These are phyloP conservation scores for Epipyxis sp. DNA, from an alignment of 108 stramenopile genomes.

Conservation along the genomic window DNA sequence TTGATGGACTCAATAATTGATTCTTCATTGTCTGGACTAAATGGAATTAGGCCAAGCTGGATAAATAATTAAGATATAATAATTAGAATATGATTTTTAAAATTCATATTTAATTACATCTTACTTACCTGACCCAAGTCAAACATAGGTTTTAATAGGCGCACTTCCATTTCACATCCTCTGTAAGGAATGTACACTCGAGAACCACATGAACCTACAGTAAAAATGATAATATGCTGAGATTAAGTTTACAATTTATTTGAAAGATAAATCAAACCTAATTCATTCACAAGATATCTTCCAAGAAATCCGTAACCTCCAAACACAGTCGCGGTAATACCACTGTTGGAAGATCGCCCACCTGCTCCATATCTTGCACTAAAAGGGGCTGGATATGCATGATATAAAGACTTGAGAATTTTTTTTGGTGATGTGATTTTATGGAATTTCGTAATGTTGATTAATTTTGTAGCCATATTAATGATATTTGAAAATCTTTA, in stretches of 20 bases:
- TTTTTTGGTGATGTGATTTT: too few species aligned
- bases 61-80: not conserved
- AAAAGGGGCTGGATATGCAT: too few species aligned
- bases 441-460: too few species aligned
- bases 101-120: not conserved
- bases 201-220: conserved; percentile 8
- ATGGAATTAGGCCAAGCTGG: conserved; percentile 24
- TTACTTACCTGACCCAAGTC: conserved; percentile 74
- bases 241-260: not conserved
- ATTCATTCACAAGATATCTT: conserved; percentile 4
- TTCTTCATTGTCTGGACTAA: conserved; percentile 72
- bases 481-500: too few species aligned
- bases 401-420: too few species aligned
- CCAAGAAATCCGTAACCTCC: conserved; percentile 18
- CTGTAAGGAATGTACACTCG: conserved; percentile 47
- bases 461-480: too few species aligned
- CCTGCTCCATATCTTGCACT: conserved; percentile 8
- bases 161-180: conserved; percentile 82
- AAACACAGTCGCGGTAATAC: conserved; percentile 23
- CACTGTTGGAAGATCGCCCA: conserved; percentile 16
- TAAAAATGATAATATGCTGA: not conserved
- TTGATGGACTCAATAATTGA: conserved; percentile 78
- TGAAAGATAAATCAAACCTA: not conserved
- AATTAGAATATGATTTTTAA: not conserved
- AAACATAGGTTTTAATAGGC: conserved; percentile 77